Evolutionary conservation across 2,329 filamentous ascomycete species (phyloP).

Genomic region (Neonectria ditissima): DNA sequence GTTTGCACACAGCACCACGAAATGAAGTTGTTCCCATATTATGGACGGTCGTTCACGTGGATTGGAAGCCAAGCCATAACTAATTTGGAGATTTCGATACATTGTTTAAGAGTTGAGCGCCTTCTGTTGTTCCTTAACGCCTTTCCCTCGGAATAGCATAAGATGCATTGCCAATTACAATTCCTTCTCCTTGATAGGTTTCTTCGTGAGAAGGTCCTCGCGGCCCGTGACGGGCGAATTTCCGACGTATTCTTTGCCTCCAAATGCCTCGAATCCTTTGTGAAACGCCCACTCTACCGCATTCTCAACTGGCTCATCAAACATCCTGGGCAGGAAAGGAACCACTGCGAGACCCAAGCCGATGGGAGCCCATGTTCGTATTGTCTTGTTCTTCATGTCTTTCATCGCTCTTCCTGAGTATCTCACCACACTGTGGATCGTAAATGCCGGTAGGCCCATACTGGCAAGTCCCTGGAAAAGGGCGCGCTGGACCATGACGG

Average conservation of each 20-base stretch:
- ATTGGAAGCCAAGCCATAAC: neutral
- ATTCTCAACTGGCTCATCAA: constrained; percentile 92
- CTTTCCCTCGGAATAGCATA: neutral
- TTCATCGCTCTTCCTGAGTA: constrained; percentile 92
- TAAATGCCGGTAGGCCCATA: constrained; percentile 95
- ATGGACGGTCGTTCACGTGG: neutral
- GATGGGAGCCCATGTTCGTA: constrained; percentile 91
- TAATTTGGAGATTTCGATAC: constrained; percentile 3
- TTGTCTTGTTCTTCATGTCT: constrained; percentile 76
- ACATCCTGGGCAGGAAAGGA: constrained; percentile 84
- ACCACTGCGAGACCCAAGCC: constrained; percentile 83
- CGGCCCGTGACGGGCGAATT: constrained; percentile 65
- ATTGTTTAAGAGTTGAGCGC: constrained; percentile 40
- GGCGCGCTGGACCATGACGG: constrained; percentile 90
- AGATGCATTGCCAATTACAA: constrained; percentile 44
- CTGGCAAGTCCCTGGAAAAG: constrained; percentile 91
- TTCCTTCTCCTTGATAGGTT: constrained; percentile 59
- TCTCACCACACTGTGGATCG: constrained; percentile 90
- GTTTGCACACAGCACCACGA: neutral
- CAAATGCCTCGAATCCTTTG: constrained; percentile 79
- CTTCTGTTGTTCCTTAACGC: constrained; percentile 33
- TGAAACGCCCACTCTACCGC: constrained; percentile 93
- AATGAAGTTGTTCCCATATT: too few species aligned
- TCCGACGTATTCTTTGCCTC: constrained; percentile 70
- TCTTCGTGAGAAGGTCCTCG: constrained; percentile 55